Percentiles rank a stretch among this genome's conserved stretches.
These are phyloP conservation scores for Rutidosis leptorrhynchoides DNA, from an alignment of 129 eudicot species.

Conservation along the genomic window DNA sequence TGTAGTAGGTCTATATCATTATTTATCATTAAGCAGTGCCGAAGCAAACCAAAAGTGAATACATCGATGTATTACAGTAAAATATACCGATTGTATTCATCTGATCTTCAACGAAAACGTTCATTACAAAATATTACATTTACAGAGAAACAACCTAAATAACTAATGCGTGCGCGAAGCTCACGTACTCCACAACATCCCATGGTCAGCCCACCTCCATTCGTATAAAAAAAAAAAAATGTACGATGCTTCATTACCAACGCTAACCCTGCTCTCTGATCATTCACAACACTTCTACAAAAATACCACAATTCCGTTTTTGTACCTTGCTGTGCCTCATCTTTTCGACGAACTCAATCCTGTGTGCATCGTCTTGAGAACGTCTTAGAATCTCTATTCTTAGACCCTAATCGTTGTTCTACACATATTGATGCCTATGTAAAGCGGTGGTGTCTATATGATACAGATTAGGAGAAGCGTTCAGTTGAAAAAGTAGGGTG, in stretches of 20 bases:
- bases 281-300: conserved; percentile 17
- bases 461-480: conserved; percentile 1
- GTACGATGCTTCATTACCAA: conserved; percentile 18
- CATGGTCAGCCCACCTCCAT: conserved; percentile 11
- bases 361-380: conserved; percentile 17
- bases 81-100: neutral
- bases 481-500: conserved; percentile 95
- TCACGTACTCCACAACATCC: neutral
- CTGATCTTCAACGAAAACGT: conserved; percentile 24
- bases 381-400: conserved; percentile 9
- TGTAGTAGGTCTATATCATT: too few relatives aligned
- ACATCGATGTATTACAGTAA: conserved; percentile 8
- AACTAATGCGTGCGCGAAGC: neutral
- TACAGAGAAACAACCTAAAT: conserved; percentile 17
- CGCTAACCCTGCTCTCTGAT: conserved; percentile 8
- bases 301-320: neutral
- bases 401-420: conserved; percentile 5
- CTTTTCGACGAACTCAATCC: conserved; percentile 5
- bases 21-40: neutral
- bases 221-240: conserved; percentile 19
- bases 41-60: neutral
- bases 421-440: conserved; percentile 21
- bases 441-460: conserved; percentile 1
- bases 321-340: conserved; percentile 17
- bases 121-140: conserved; percentile 22